phyloP scores from a whole-genome alignment of 306 rosid genomes.

The Quercus dentata region DNA sequence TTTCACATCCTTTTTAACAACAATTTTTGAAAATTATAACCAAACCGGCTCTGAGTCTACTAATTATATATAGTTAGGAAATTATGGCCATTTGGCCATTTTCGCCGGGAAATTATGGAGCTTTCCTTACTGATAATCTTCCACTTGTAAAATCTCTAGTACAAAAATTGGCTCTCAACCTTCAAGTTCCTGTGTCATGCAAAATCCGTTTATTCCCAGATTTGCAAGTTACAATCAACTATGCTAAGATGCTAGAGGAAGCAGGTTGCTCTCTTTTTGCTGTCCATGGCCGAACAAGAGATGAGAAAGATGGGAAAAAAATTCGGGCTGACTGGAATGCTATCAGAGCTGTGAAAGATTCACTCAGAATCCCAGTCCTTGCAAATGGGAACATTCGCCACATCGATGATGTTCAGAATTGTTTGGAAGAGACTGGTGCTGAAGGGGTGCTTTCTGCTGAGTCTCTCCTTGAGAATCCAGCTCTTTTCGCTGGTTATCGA shows the following conservation, averaged over 20 bases:
- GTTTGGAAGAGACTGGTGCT: slow-evolving; percentile 47
- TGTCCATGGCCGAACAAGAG: slow-evolving; percentile 90
- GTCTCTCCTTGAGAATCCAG: slow-evolving; percentile 92
- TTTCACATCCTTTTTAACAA: too few species aligned
- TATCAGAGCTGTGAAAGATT: slow-evolving; percentile 75
- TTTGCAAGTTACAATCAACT: slow-evolving; percentile 70
- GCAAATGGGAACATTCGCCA: slow-evolving; percentile 60
- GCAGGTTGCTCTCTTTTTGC: slow-evolving; percentile 92
- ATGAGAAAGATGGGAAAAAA: slow-evolving; percentile 85
- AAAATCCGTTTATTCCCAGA: slow-evolving; percentile 87
- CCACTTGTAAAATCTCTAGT: slow-evolving; percentile 80
- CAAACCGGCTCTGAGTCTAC: too few species aligned
- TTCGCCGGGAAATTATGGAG: slow-evolving; percentile 67
- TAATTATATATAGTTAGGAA: too few species aligned
- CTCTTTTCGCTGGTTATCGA: slow-evolving; percentile 83
- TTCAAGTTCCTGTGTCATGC: slow-evolving; percentile 87
- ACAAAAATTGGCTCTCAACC: slow-evolving; percentile 75
- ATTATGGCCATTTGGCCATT: too few species aligned
- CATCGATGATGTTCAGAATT: slow-evolving; percentile 43
- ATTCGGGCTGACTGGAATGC: slow-evolving; percentile 87
- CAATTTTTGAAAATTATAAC: too few species aligned
- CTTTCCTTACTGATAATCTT: slow-evolving; percentile 93
- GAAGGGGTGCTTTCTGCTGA: slow-evolving; percentile 65
- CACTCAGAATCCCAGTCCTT: slow-evolving; percentile 64
- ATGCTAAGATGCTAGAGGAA: slow-evolving; percentile 90